phyloP scores from a whole-genome alignment of 202 grass and related monocot genomes.

The Schoenoplectus triqueter region DNA sequence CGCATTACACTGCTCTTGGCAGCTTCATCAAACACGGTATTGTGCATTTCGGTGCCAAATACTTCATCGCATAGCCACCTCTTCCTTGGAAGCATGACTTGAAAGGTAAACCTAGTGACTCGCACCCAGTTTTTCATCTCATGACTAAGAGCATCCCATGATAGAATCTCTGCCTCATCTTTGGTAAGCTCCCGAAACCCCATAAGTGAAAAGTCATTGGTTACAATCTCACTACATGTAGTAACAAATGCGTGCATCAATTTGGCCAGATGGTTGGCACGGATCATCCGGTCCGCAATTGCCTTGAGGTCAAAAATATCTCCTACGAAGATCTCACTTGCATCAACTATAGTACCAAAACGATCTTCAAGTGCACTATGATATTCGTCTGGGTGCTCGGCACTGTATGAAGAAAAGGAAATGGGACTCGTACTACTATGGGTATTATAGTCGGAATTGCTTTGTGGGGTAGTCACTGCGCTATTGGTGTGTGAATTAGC shows the following conservation, averaged over 20 bases:
- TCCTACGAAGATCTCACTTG: constrained; percentile 3
- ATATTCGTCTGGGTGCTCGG: constrained; percentile 16
- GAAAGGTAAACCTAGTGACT: constrained; percentile 11
- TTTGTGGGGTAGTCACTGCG: background rate
- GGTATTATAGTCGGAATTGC: background rate
- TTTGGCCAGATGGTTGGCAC: background rate
- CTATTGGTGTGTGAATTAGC: background rate
- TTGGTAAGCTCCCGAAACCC: background rate
- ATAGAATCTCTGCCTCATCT: background rate
- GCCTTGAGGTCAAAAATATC: constrained; percentile 14
- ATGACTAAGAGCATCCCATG: background rate
- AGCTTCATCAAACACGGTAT: background rate
- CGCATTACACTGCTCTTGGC: background rate
- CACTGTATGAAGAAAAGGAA: constrained; percentile 9
- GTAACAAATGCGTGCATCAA: background rate
- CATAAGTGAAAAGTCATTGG: background rate
- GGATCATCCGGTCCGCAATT: constrained; percentile 15
- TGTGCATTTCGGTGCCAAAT: background rate
- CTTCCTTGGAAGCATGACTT: constrained; percentile 21
- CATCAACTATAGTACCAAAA: constrained; percentile 5
- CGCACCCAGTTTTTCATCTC: constrained; percentile 14
- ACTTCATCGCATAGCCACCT: constrained; percentile 26
- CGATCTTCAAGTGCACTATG: background rate
- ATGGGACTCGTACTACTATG: background rate
- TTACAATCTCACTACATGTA: constrained; percentile 9